These are phyloP conservation scores for Erysimum cheiranthoides DNA, from an alignment of 345 rosid species.

Conservation along the genomic window DNA sequence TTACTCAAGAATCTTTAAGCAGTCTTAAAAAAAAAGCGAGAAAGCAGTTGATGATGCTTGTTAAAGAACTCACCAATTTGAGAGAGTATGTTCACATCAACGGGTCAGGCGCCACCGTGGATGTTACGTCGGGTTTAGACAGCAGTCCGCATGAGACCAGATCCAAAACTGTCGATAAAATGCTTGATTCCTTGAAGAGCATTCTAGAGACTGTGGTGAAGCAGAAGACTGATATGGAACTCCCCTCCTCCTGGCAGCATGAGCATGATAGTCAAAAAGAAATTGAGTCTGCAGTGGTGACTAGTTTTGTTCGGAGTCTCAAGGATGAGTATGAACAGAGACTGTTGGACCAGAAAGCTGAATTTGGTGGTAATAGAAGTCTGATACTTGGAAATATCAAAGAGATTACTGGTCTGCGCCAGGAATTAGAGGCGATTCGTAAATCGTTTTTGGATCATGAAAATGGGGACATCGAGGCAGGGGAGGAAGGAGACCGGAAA, in stretches of 20 bases:
- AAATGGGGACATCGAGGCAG: conserved; percentile 60
- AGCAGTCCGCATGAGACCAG: conserved; percentile 50
- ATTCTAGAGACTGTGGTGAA: conserved; percentile 49
- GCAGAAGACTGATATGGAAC: conserved; percentile 44
- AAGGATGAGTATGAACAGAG: conserved; percentile 64
- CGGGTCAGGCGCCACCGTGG: conserved; percentile 49
- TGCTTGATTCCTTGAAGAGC: conserved; percentile 50
- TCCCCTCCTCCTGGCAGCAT: conserved; percentile 56
- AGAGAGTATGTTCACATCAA: conserved; percentile 47
- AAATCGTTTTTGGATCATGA: conserved; percentile 60
- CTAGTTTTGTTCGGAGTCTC: conserved; percentile 54
- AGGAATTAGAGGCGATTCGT: conserved; percentile 69
- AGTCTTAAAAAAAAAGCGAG: conserved; percentile 49
- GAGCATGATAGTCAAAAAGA: conserved; percentile 59
- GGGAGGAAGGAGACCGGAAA: conserved; percentile 49
- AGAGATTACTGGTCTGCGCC: conserved; percentile 68
- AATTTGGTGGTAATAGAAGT: conserved; percentile 44
- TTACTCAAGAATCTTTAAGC: conserved; percentile 46
- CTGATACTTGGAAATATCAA: conserved; percentile 54
- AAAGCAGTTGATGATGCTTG: conserved; percentile 65
- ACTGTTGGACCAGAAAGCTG: conserved; percentile 52
- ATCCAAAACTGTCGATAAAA: conserved; percentile 52
- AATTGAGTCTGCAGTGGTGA: conserved; percentile 57
- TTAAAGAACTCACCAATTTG: conserved; percentile 56
- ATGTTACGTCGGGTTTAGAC: conserved; percentile 52